Percentiles rank a stretch among this genome's conserved stretches.
These are phyloP conservation scores for Cladosporium velox DNA, from an alignment of 2,329 filamentous ascomycete species.

Conservation along the genomic window DNA sequence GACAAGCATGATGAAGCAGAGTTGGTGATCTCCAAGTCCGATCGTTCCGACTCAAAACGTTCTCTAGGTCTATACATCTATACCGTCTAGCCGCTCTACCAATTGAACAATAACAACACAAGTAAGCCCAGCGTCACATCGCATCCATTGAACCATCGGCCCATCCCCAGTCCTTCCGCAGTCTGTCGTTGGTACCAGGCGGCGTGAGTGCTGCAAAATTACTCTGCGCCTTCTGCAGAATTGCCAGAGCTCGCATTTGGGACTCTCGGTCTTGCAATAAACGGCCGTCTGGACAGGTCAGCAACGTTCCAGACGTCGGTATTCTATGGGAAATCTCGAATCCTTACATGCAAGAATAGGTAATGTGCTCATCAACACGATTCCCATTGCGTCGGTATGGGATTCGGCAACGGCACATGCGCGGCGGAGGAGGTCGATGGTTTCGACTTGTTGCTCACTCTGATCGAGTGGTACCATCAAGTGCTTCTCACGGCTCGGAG, in stretches of 20 bases:
- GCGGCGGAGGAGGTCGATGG: conserved; percentile 3
- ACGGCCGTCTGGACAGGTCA: not conserved
- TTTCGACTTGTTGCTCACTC: not conserved
- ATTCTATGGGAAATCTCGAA: not conserved
- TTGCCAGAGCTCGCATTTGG: not conserved
- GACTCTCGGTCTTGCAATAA: not conserved
- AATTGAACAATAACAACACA: not conserved
- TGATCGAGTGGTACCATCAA: not conserved
- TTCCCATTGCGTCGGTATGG: not conserved
- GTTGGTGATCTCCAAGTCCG: not conserved
- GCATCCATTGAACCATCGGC: not conserved
- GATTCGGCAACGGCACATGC: conserved; percentile 1
- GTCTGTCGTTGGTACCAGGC: not conserved
- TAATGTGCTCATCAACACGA: conserved; percentile 7
- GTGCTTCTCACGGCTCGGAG: not conserved
- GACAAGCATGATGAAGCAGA: not conserved
- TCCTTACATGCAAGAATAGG: not conserved
- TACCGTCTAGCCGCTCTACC: not conserved
- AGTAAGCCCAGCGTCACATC: not conserved
- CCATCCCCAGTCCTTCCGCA: not conserved
- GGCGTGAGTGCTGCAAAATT: not conserved
- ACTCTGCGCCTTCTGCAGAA: not conserved
- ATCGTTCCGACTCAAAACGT: not conserved
- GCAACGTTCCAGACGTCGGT: not conserved
- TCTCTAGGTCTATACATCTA: not conserved